Conservation (phyloP, 805 yeast genomes). For the Maudiozyma pseudohumilis region DNA sequence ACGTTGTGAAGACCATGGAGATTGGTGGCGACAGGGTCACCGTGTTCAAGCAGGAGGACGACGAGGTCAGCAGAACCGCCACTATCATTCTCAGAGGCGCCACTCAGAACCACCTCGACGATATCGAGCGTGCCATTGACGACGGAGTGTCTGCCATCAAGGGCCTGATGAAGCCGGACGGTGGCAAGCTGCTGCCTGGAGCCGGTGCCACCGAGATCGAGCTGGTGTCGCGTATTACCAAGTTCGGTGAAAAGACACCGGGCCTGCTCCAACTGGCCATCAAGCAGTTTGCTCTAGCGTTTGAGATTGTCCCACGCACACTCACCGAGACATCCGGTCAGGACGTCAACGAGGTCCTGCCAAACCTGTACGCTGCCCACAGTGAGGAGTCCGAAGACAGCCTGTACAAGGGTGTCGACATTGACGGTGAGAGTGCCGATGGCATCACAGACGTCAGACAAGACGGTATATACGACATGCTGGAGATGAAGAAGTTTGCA, state of each 20-base stretch:
- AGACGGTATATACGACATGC: conserved; percentile 67
- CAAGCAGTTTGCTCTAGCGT: conserved; percentile 87
- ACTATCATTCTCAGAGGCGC: conserved; percentile 95
- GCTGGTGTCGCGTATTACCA: conserved; percentile 65
- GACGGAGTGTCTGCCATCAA: conserved; percentile 92
- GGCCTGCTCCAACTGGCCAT: conserved; percentile 89
- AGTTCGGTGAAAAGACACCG: conserved; percentile 87
- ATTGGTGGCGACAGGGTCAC: conserved; percentile 98
- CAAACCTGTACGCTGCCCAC: conserved; percentile 83
- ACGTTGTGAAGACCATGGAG: conserved; percentile 80
- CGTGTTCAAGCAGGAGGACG: conserved; percentile 67
- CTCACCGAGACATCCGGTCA: conserved; percentile 92
- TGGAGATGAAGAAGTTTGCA: conserved; percentile 75
- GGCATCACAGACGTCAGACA: conserved; percentile 65
- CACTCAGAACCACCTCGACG: conserved; percentile 86
- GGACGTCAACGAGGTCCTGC: conserved; percentile 81
- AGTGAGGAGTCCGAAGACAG: conserved; percentile 28
- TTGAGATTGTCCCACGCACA: conserved; percentile 87
- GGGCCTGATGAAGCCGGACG: conserved; percentile 73
- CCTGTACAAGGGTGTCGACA: conserved; percentile 54
- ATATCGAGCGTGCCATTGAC: conserved; percentile 92
- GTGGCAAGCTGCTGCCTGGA: conserved; percentile 76
- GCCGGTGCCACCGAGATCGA: conserved; percentile 95
- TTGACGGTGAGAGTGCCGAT: conserved; percentile 59
- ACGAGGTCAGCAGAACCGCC: conserved; percentile 64